These are phyloP conservation scores for Daldinia loculata DNA, from an alignment of 495 filamentous ascomycete genomes.

Conservation along the genomic window DNA sequence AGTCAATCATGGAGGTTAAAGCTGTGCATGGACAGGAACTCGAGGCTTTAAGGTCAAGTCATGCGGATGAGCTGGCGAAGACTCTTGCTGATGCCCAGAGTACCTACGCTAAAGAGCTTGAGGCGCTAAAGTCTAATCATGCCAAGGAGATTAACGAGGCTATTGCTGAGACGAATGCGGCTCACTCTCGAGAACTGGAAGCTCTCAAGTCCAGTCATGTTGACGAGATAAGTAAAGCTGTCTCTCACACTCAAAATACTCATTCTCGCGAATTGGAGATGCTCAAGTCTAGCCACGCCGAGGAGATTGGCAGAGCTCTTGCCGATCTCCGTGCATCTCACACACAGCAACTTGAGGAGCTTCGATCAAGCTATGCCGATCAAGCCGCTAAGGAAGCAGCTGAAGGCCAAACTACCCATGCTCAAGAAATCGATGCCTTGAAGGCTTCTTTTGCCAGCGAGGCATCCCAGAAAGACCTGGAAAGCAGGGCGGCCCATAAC, in stretches of 20 bases:
- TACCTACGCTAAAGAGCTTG: slow-evolving; percentile 49
- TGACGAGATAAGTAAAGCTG: slow-evolving; percentile 46
- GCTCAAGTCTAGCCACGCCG: slow-evolving; percentile 55
- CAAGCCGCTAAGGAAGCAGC: slow-evolving; percentile 35
- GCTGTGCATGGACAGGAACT: slow-evolving; percentile 48
- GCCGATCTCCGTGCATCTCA: slow-evolving; percentile 46
- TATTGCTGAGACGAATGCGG: slow-evolving; percentile 48
- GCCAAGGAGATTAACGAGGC: slow-evolving; percentile 51
- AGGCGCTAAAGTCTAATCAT: slow-evolving; percentile 50
- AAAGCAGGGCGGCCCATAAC: slow-evolving; percentile 41
- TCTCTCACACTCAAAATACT: slow-evolving; percentile 42
- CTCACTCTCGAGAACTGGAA: slow-evolving; percentile 50
- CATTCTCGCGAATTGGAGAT: slow-evolving; percentile 49
- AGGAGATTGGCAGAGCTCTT: slow-evolving; percentile 50
- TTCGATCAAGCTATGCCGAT: slow-evolving; percentile 49
- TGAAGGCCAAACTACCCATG: slow-evolving; percentile 29
- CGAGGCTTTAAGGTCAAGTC: slow-evolving; percentile 52
- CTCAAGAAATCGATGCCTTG: slow-evolving; percentile 34
- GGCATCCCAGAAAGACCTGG: slow-evolving; percentile 31
- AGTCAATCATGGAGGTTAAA: slow-evolving; percentile 43
- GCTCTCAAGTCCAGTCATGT: slow-evolving; percentile 50
- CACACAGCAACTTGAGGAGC: slow-evolving; percentile 49
- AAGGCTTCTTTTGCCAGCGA: slow-evolving; percentile 31
- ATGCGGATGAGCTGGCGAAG: slow-evolving; percentile 51
- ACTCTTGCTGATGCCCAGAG: slow-evolving; percentile 46